phyloP scores from a whole-genome alignment of 805 yeast genomes.

The Candida coquimbonensis region DNA sequence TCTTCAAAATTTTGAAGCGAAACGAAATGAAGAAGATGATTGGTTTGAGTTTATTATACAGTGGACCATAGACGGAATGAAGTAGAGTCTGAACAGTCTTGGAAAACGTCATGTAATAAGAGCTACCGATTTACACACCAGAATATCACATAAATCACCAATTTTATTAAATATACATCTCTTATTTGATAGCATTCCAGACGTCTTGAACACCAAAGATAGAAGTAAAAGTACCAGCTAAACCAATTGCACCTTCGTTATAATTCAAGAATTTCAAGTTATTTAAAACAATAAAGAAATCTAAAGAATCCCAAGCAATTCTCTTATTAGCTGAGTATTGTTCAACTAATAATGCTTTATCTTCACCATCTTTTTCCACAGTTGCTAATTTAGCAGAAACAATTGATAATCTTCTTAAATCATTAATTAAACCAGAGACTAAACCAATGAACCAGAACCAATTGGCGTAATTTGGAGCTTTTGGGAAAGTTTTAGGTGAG shows the following conservation, averaged over 20 bases:
- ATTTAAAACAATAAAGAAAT: conserved; percentile 68
- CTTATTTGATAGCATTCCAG: conserved; percentile 44
- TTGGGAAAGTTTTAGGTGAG: conserved; percentile 38
- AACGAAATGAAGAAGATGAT: too few relatives aligned
- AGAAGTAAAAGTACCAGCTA: conserved; percentile 81
- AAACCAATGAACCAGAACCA: conserved; percentile 77
- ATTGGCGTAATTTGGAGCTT: conserved; percentile 50
- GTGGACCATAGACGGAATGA: too few relatives aligned
- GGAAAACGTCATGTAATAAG: too few relatives aligned
- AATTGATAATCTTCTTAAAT: conserved; percentile 1
- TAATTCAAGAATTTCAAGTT: conserved; percentile 51
- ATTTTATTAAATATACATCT: not conserved
- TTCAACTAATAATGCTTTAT: conserved; percentile 35
- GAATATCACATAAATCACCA: not conserved
- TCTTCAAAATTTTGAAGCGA: too few relatives aligned
- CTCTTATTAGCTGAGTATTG: conserved; percentile 48
- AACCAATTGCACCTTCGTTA: conserved; percentile 75
- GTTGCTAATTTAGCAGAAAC: not conserved
- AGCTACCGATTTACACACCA: too few relatives aligned
- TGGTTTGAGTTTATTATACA: too few relatives aligned
- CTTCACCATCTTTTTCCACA: conserved; percentile 29
- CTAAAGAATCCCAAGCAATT: conserved; percentile 71
- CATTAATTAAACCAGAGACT: conserved; percentile 42
- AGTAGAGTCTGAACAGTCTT: too few relatives aligned
- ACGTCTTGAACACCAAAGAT: conserved; percentile 66